Percentiles rank a stretch among this genome's conserved stretches.
These are phyloP conservation scores for Tetrapisispora arboricola DNA, from an alignment of 805 yeast genomes.

Conservation along the genomic window DNA sequence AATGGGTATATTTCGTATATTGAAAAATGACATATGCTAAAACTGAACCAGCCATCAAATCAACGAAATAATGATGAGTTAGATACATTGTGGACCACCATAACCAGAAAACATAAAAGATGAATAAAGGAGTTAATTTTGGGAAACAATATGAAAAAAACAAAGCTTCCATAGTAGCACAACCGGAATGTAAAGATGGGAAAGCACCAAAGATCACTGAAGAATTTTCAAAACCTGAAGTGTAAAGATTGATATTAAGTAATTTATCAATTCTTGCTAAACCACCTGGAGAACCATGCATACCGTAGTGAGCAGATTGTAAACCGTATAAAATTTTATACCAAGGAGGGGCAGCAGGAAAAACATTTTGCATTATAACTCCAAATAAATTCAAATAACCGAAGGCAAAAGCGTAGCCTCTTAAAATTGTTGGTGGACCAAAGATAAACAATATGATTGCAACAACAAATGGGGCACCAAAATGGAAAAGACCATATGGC, in stretches of 20 bases:
- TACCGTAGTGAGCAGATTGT: constrained; percentile 79
- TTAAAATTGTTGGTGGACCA: constrained; percentile 81
- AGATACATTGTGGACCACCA: constrained; percentile 99
- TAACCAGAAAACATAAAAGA: constrained; percentile 72
- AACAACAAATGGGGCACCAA: constrained; percentile 79
- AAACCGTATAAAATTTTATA: constrained; percentile 75
- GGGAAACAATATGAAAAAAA: constrained; percentile 82
- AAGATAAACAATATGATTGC: constrained; percentile 69
- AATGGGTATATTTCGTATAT: constrained; percentile 52
- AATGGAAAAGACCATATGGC: constrained; percentile 88
- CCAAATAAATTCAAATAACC: constrained; percentile 90
- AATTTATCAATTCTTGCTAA: constrained; percentile 73
- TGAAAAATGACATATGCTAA: constrained; percentile 64
- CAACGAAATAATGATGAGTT: constrained; percentile 92
- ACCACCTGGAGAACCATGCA: constrained; percentile 94
- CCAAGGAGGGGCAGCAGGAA: constrained; percentile 98
- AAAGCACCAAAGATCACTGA: constrained; percentile 91
- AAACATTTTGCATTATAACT: constrained; percentile 66
- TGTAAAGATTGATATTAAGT: constrained; percentile 72
- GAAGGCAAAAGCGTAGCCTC: constrained; percentile 82
- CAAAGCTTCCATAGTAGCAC: constrained; percentile 86
- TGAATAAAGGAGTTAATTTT: constrained; percentile 48
- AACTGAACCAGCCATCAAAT: constrained; percentile 81
- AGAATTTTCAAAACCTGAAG: constrained; percentile 70
- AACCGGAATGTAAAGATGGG: constrained; percentile 86